A percentile compares a stretch with the other conserved stretches of the same genome.
These are phyloP conservation scores for Fomitopsis palustris DNA, from an alignment of 1,284 basidiomycete species.

Conservation along the genomic window DNA sequence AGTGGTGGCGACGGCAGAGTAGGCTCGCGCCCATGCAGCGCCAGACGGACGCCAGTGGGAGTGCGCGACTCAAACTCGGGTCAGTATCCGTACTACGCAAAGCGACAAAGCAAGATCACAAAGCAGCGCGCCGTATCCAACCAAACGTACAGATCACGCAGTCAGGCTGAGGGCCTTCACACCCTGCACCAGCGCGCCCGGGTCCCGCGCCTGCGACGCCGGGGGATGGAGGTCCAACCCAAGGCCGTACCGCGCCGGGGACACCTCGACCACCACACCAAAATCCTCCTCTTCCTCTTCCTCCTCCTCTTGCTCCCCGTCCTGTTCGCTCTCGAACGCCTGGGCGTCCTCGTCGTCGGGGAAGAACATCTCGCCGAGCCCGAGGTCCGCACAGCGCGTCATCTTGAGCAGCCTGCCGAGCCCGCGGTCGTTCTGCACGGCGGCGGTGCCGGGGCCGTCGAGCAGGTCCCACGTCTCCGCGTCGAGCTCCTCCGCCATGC, in stretches of 20 bases:
- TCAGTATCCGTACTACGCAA: no score
- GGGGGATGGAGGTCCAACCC: not conserved
- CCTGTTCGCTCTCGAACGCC: slow-evolving; percentile 10
- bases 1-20: no score
- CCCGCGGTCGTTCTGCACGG: slow-evolving; percentile 39
- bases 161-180: not conserved
- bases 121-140: not conserved
- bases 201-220: no score
- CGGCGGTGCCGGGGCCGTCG: slow-evolving; percentile 36
- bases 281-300: slow-evolving; percentile 8
- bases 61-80: no score
- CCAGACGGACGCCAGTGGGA: no score
- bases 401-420: slow-evolving; percentile 71
- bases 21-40: no score
- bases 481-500: slow-evolving; percentile 62
- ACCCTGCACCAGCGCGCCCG: not conserved
- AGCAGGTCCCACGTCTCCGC: slow-evolving; percentile 61
- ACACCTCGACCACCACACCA: slow-evolving; percentile 9
- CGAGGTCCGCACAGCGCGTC: slow-evolving; percentile 71
- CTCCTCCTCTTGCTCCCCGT: not conserved
- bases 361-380: slow-evolving; percentile 67
- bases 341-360: slow-evolving; percentile 32
- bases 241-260: not conserved
- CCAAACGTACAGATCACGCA: not conserved
- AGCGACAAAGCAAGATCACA: not conserved